A percentile compares a stretch with the other conserved stretches of the same genome.
Evolutionary conservation across 2,329 filamentous ascomycete species (phyloP).

Genomic region (Pyrenochaeta sp.): DNA sequence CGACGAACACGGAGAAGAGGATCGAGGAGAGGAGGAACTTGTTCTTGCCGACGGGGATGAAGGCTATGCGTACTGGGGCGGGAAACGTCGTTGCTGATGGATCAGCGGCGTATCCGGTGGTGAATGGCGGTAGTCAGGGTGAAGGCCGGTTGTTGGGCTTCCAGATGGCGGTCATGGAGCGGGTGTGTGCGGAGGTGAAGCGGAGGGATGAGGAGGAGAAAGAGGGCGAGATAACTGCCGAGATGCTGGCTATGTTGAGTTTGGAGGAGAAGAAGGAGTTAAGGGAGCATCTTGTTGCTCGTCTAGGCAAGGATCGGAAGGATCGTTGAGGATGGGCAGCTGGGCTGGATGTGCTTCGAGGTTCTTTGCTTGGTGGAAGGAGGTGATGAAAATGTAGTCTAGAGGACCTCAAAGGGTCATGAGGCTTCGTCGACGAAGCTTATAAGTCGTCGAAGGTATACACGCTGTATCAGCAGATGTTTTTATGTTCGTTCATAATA

Average conservation of each 20-base stretch:
- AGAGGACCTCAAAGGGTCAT: slow-evolving; percentile 8
- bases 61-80: slow-evolving; percentile 16
- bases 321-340: slow-evolving; percentile 20
- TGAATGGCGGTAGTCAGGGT: not conserved
- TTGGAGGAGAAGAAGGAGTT: slow-evolving; percentile 18
- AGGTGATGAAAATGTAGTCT: not conserved
- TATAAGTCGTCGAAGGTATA: slow-evolving; percentile 20
- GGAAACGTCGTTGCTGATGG: slow-evolving; percentile 3
- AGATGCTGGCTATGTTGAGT: slow-evolving; percentile 16
- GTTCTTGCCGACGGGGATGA: slow-evolving; percentile 20
- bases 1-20: slow-evolving; percentile 23
- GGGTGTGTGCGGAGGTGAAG: slow-evolving; percentile 20
- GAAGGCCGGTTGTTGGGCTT: slow-evolving; percentile 19
- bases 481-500: not conserved
- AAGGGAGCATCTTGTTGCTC: slow-evolving; percentile 9
- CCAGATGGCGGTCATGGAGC: slow-evolving; percentile 33
- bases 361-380: not conserved
- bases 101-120: not conserved
- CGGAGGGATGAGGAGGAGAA: not conserved
- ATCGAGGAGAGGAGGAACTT: slow-evolving; percentile 26
- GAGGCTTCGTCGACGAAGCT: slow-evolving; percentile 20
- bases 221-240: not conserved
- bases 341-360: not conserved
- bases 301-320: slow-evolving; percentile 1
- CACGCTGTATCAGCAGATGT: not conserved